Conservation (phyloP, 2,329 filamentous ascomycete genomes). For the Penicillium griseofulvum region DNA sequence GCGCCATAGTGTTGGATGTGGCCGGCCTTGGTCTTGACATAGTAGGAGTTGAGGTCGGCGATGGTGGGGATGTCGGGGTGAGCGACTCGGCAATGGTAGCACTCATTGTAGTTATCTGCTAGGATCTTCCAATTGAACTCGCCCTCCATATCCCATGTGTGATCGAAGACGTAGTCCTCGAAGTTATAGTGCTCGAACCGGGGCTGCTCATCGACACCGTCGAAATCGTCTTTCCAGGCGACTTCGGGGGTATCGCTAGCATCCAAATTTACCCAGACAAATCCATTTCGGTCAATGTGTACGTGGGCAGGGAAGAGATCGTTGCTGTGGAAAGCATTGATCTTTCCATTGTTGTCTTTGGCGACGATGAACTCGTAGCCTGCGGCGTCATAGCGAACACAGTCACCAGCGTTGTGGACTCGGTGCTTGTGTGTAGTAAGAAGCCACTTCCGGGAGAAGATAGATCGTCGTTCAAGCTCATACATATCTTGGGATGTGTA, state of each 20-base stretch:
- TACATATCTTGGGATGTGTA: constrained; percentile 49
- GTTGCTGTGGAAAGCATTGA: constrained; percentile 51
- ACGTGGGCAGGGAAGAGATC: constrained; percentile 55
- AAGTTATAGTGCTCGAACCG: constrained; percentile 52
- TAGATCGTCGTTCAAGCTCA: constrained; percentile 56
- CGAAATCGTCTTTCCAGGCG: constrained; percentile 55
- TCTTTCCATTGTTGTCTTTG: constrained; percentile 50
- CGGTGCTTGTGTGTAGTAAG: constrained; percentile 43
- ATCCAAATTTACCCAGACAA: constrained; percentile 61
- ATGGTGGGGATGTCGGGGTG: constrained; percentile 37
- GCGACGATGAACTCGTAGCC: constrained; percentile 55
- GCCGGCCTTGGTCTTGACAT: constrained; percentile 49
- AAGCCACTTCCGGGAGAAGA: constrained; percentile 56
- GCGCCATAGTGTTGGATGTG: constrained; percentile 52
- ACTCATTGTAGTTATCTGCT: constrained; percentile 63
- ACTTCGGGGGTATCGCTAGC: constrained; percentile 46
- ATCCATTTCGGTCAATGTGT: constrained; percentile 54
- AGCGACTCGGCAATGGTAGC: constrained; percentile 30
- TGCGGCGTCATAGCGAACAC: constrained; percentile 53
- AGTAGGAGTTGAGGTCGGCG: constrained; percentile 57
- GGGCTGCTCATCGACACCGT: constrained; percentile 48
- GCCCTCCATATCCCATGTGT: constrained; percentile 58
- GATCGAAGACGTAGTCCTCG: constrained; percentile 57
- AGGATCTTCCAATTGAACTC: constrained; percentile 62
- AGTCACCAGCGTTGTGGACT: constrained; percentile 54